phyloP scores from a whole-genome alignment of 768 basidiomycete genomes.

The Lentinula lateritia region DNA sequence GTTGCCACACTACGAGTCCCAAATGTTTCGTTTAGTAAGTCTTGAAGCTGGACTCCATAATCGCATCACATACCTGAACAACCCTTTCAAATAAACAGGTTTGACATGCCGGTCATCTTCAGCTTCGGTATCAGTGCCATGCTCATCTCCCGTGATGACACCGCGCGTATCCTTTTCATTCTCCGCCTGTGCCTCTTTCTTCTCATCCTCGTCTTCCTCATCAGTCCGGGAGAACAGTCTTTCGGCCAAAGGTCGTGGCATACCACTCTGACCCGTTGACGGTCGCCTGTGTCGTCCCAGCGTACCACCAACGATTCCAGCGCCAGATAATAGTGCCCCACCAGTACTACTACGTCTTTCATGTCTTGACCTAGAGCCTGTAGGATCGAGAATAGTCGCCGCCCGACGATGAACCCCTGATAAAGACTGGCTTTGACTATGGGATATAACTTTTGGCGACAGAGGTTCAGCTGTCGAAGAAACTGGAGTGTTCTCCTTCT shows the following conservation, averaged over 20 bases:
- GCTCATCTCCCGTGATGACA: conserved; percentile 27
- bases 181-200: conserved; percentile 25
- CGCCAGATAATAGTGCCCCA: conserved; percentile 40
- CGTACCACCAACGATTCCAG: conserved; percentile 40
- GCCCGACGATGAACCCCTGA: conserved; percentile 64
- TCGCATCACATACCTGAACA: conserved; percentile 68
- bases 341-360: conserved; percentile 77
- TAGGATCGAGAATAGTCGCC: conserved; percentile 71
- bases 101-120: conserved; percentile 77
- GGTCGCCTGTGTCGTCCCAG: conserved; percentile 67
- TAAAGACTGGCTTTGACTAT: conserved; percentile 29
- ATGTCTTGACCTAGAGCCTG: conserved; percentile 50
- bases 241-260: conserved; percentile 31
- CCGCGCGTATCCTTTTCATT: conserved; percentile 20
- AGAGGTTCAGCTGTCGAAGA: conserved; percentile 13
- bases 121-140: conserved; percentile 42
- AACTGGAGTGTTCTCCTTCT: conserved; percentile 21
- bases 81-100: conserved; percentile 91
- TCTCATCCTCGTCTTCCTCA: conserved; percentile 38
- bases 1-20: conserved; percentile 70
- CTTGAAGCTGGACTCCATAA: not conserved
- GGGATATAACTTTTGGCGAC: conserved; percentile 21
- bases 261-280: conserved; percentile 55
- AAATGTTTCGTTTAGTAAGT: not conserved
- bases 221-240: conserved; percentile 46